Evolutionary conservation across 2,329 filamentous ascomycete species (phyloP).

Genomic region (Fonsecaea multimorphosa): DNA sequence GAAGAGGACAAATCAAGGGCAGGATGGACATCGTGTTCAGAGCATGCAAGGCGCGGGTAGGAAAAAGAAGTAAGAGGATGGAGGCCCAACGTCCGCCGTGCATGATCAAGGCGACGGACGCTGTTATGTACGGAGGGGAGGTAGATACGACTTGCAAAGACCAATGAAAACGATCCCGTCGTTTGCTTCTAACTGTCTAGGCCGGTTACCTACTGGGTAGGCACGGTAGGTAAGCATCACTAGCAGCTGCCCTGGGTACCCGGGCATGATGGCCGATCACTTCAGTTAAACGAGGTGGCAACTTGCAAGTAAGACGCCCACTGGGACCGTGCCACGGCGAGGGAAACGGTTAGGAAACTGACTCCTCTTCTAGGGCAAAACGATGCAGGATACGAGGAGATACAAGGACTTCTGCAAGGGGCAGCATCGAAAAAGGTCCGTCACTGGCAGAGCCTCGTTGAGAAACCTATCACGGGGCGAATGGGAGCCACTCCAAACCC

Average conservation of each 20-base stretch:
- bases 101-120: background rate
- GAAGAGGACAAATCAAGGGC: background rate
- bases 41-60: background rate
- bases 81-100: background rate
- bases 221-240: too few species aligned
- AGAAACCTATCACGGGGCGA: too few species aligned
- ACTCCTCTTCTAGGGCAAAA: background rate
- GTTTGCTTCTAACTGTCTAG: background rate
- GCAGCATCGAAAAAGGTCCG: too few species aligned
- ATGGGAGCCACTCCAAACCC: background rate
- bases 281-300: too few species aligned
- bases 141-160: background rate
- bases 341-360: too few species aligned
- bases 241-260: too few species aligned
- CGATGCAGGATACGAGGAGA: background rate
- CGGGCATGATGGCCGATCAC: background rate
- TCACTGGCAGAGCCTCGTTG: too few species aligned
- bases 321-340: too few species aligned
- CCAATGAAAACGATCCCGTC: background rate
- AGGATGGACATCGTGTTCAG: too few species aligned
- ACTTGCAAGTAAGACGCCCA: background rate
- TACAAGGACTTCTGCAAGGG: too few species aligned
- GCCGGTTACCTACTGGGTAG: too few species aligned
- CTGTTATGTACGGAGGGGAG: too few species aligned
- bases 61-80: background rate